A percentile compares a stretch with the other conserved stretches of the same genome.
Evolutionary conservation across 345 rosid genomes (phyloP).

Genomic region (Conringia planisiliqua): DNA sequence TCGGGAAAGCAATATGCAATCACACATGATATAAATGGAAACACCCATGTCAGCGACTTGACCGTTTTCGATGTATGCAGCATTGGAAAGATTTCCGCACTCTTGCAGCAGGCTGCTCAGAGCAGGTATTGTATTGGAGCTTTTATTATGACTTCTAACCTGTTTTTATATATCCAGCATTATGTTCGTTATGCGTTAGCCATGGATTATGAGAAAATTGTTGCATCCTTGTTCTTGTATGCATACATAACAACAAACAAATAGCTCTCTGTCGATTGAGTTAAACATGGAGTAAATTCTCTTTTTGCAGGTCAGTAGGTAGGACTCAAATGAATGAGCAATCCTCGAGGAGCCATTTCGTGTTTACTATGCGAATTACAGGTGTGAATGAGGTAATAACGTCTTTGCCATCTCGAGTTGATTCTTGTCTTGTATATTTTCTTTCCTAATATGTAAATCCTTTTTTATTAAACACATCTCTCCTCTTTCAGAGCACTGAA

Average conservation of each 20-base stretch:
- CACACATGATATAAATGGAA: slow-evolving; percentile 75
- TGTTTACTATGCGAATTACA: slow-evolving; percentile 69
- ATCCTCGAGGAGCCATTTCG: slow-evolving; percentile 73
- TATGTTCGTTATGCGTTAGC: not conserved
- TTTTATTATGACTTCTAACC: not conserved
- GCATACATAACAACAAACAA: not conserved
- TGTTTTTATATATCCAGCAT: not conserved
- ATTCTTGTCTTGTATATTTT: not conserved
- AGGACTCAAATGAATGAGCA: slow-evolving; percentile 78
- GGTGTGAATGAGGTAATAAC: slow-evolving; percentile 9
- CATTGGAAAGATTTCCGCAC: slow-evolving; percentile 62
- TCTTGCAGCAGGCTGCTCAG: slow-evolving; percentile 81
- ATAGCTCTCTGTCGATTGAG: not conserved
- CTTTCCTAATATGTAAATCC: not conserved
- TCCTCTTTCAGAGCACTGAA: slow-evolving; percentile 52
- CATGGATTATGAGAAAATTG: not conserved
- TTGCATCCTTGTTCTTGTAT: not conserved
- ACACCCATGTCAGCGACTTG: slow-evolving; percentile 67
- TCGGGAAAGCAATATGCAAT: slow-evolving; percentile 73
- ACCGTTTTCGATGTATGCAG: slow-evolving; percentile 80
- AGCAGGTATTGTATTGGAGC: slow-evolving; percentile 47
- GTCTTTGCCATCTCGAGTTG: not conserved
- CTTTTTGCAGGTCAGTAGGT: slow-evolving; percentile 65
- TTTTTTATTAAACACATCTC: not conserved
- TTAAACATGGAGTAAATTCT: not conserved